Evolutionary conservation across 768 basidiomycete species (phyloP).

Genomic region (Goffeauzyma gilvescens): DNA sequence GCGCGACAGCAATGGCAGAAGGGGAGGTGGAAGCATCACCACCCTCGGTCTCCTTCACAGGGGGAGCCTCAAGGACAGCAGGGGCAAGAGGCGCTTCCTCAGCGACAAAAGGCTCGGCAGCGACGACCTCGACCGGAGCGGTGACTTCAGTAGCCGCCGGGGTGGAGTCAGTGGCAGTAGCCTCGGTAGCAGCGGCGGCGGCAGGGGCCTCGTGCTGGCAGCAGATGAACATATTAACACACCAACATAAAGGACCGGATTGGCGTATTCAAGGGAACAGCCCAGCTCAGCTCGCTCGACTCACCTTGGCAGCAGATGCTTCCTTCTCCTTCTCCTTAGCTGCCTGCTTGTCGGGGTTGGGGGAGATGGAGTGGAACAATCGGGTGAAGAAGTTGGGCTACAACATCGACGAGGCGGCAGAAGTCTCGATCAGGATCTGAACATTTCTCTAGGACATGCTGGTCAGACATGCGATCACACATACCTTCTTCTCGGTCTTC

Average conservation of each 20-base stretch:
- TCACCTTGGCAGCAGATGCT: background rate
- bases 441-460: conserved; percentile 2
- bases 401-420: too few relatives aligned
- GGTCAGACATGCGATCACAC: background rate
- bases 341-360: background rate
- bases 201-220: background rate
- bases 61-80: background rate
- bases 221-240: too few relatives aligned
- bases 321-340: conserved; percentile 3
- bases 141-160: background rate
- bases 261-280: background rate
- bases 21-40: background rate
- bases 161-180: background rate
- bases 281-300: background rate
- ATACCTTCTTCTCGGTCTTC: background rate
- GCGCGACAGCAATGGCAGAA: background rate
- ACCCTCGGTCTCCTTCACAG: background rate
- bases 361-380: conserved; percentile 1
- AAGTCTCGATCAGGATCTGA: too few relatives aligned
- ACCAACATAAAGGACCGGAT: background rate
- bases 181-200: background rate
- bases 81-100: background rate
- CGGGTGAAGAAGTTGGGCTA: conserved; percentile 5
- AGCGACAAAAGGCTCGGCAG: background rate
- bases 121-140: background rate